A percentile compares a stretch with the other conserved stretches of the same genome.
Evolutionary conservation across 1,139 yeast genomes (phyloP).

Genomic region (Scheffersomyces illinoinensis): DNA sequence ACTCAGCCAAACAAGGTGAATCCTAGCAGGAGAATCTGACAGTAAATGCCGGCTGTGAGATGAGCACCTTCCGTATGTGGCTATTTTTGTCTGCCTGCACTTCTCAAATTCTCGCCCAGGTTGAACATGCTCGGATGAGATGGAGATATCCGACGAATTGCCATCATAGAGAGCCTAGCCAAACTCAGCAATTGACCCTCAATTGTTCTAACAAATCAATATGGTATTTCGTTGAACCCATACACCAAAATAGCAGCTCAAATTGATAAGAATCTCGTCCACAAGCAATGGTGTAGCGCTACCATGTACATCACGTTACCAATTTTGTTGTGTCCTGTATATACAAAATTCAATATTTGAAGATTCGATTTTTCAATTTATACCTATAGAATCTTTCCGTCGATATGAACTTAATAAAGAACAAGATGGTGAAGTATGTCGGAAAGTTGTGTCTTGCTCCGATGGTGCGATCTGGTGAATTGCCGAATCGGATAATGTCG

Average conservation of each 20-base stretch:
- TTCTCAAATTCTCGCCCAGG: not conserved
- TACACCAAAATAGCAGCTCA: not conserved
- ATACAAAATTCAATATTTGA: not conserved
- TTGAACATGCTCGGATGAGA: not conserved
- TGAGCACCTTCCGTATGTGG: not conserved
- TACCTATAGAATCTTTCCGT: not conserved
- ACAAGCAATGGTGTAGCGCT: not conserved
- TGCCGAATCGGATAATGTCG: slow-evolving; percentile 82
- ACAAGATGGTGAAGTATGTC: slow-evolving; percentile 23
- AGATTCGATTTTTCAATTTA: not conserved
- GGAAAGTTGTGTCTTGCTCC: slow-evolving; percentile 90
- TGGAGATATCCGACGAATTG: not conserved
- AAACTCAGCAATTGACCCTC: not conserved
- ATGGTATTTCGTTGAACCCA: not conserved
- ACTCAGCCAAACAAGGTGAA: not conserved
- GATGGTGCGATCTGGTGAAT: slow-evolving; percentile 94
- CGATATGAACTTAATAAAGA: slow-evolving; percentile 23
- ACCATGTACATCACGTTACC: not conserved
- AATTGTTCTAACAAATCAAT: not conserved
- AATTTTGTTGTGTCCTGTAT: not conserved
- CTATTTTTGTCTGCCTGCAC: not conserved
- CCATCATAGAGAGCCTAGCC: not conserved
- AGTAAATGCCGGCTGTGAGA: not conserved
- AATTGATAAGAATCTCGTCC: not conserved
- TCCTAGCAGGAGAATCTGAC: not conserved